Evolutionary conservation across 139 green algal genomes (phyloP), one percentile per base, ranked within the genome.

Genomic region (Pedinophyceae sp.): DNA sequence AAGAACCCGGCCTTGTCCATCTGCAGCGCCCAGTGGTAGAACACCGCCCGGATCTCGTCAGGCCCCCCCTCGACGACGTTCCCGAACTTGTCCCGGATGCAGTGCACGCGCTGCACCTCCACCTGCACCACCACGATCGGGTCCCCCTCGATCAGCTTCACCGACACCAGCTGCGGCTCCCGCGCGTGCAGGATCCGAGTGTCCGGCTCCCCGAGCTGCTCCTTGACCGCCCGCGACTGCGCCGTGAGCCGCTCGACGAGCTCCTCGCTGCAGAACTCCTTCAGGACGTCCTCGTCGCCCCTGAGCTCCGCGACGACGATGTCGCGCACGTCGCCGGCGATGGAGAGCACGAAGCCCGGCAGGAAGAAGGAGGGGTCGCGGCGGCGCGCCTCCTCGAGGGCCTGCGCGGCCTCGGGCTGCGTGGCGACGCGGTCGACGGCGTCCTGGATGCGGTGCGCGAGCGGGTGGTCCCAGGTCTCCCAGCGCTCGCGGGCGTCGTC

Each of bases 381-480:
- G 6, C 5, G n/a, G 6, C 25, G 53, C 22, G 55, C 43, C 34
- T 52, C 39, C 19, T 27, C 5, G 26, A 38, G 26, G 20, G 53
- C 53, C 53, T 19, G 16, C 5, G 53, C 53, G 20, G 20, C 28
- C 20, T 59, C 53, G 19, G 53, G 26, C 53, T 59, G 26, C 26
- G 24, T 18, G 10, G 10, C 10, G 10, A 52, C 10, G 10, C 24
- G 10, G 10, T 52, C 47, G 25, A 13, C 55, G 26, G 15, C 26
- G 53, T 59, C 53, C 53, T 59, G 53, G 39, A 59, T 59, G 22
- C 30, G 27, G 53, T 59, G 53, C n/a, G 55, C 53, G 6, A 59
- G 6, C n/a, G 53, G 17, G 53, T 55, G 55, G 53, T 59, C 53
- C 15, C 19, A 47, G n/a, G 53, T 59, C 26, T 59, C 53, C 53